Base-by-base conservation (phyloP, 495 filamentous ascomycete genomes). In the Jackrogersella minutella region DNA sequence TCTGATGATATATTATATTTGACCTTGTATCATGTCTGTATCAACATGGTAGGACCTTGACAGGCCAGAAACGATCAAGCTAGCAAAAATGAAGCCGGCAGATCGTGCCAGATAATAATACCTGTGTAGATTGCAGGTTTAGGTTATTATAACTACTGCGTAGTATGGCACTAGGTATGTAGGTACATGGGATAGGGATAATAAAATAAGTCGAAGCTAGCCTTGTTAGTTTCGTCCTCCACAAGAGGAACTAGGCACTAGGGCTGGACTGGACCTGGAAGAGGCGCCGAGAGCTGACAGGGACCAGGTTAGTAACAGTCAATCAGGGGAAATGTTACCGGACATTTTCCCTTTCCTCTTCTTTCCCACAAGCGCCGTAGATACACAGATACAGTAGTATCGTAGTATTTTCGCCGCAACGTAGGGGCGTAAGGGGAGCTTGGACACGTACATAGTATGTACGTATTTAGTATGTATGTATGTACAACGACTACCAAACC, bases 321-420 rank as follows among this genome's bases (percentile, higher is more conserved):
- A 66, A 59, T 70, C 63, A 70, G 68, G 64, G 64, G 68, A 68
- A 70, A 70, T 62, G 58, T 62, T 67, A 63, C 68, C 59, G 63
- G 68, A 66, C 58, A 66, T 63, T 68, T 70, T 57, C 17, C 60
- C 57, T 21, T 56, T 62, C 28, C 58, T 58, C 58, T 62, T 36
- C 28, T 61, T 60, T 34, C 43, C 33, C 43, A 41, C 50, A 65
- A 59, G 56, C 49, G 58, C 53, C 54, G 41, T 55, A 69, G 49
- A 69, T 64, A 56, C 44, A 52, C 36, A 43, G 44, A 53, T 33
- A 62, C 22, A 16, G 40, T 43, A 43, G 40, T 19, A 43, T 43
- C 22, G 41, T 46, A 46, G 62, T 53, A 58, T 65, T 68, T 62
- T 68, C 65, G 65, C 65, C 58, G 65, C 65, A 59, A 55, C 64